Base-by-base conservation (phyloP, 208 protist species). In the Endotrypanum monterogeii region DNA sequence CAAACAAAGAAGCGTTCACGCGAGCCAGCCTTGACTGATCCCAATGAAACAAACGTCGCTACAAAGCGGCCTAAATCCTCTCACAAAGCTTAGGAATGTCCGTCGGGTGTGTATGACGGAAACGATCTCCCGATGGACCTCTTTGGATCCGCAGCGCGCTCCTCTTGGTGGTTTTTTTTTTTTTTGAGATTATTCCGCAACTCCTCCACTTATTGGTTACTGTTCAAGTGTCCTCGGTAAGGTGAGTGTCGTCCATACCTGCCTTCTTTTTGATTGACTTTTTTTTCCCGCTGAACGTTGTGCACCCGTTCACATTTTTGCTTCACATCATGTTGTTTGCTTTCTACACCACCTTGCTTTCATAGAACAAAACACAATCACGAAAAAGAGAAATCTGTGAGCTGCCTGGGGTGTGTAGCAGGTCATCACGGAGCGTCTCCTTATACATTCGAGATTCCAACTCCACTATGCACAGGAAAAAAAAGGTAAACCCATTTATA, bases 1-100 rank as follows among this genome's bases (percentile, higher is more conserved):
- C 46, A 30, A 16, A 35, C 25, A 39, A 62, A 68, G 14, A 87
- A 71, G 37, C 74, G 62, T n/a, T 16, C 55, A 6, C 75, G 69
- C 41, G 69, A 76, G 44, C 52, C 63, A 23, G 71, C 68, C 37
- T 55, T 54, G 50, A 66, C 58, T 57, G 48, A 23, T 65, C 12
- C 32, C 14, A 14, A 6, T 2, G 44, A 35, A 11, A 44, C 50
- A 54, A 2, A 16, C 37, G n/a, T 46, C 32, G 6, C 44, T 46
- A 68, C 50, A n/a, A 54, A 25, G 44, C 44, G 23, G 5, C 63
- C 44, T 16, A 50, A 37, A 20, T 23, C 63, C 41, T 54, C 63
- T 28, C n/a, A 25, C 23, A 2, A 18, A 14, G 25, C 41, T 1
- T 54, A 37, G 11, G 44, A 12, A 14, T 39, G 23, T 35, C 32